phyloP scores from a whole-genome alignment of 2,329 filamentous ascomycete genomes.

The Thermoascus crustaceus region DNA sequence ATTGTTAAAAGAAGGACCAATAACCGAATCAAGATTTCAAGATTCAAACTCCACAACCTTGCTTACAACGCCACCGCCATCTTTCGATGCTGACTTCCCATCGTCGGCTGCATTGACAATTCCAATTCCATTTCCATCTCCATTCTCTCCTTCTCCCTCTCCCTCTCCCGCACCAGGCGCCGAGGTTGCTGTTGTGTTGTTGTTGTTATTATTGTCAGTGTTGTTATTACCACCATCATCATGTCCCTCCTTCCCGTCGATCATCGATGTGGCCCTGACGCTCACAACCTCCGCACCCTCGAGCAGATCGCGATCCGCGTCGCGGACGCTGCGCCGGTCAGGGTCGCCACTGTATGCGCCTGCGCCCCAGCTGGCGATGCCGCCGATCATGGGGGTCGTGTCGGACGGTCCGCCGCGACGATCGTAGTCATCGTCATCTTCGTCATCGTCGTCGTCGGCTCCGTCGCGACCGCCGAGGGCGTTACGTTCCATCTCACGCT shows the following conservation, averaged over 20 bases:
- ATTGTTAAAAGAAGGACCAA: background rate
- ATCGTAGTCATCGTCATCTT: conserved; percentile 49
- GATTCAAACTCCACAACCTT: conserved; percentile 33
- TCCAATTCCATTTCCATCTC: too few species aligned
- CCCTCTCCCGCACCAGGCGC: too few species aligned
- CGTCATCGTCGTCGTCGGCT: conserved; percentile 62
- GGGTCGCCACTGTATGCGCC: conserved; percentile 46
- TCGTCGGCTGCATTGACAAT: background rate
- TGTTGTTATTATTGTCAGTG: too few species aligned
- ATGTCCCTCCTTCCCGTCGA: conserved; percentile 18
- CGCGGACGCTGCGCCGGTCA: conserved; percentile 56
- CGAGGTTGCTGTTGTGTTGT: too few species aligned
- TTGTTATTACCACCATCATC: too few species aligned
- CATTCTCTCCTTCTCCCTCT: too few species aligned
- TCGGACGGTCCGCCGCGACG: conserved; percentile 12
- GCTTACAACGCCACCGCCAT: conserved; percentile 22
- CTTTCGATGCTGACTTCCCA: background rate
- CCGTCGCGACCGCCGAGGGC: conserved; percentile 60
- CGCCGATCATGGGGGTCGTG: conserved; percentile 23
- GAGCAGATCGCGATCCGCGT: conserved; percentile 61
- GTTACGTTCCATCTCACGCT: conserved; percentile 81
- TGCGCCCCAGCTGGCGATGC: conserved; percentile 30
- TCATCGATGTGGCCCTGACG: conserved; percentile 24
- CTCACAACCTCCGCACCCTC: conserved; percentile 64
- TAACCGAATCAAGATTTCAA: conserved; percentile 3